phyloP scores from a whole-genome alignment of 257 asterid species.

The Verbascum thapsus region DNA sequence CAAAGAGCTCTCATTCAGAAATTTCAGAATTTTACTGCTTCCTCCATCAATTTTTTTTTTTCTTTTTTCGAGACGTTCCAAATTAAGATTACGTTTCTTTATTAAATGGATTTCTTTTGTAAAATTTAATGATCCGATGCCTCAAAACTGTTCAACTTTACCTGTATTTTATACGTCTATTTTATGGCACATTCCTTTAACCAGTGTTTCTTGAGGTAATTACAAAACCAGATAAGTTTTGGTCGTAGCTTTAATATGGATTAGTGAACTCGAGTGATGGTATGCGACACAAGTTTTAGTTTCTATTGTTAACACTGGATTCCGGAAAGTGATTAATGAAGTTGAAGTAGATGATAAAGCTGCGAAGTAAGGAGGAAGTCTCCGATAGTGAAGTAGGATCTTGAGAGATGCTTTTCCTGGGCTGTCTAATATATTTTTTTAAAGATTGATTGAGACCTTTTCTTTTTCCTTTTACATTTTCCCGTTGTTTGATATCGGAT shows the following conservation, averaged over 20 bases:
- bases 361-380: constrained; percentile 12
- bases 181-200: neutral
- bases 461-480: neutral
- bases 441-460: constrained; percentile 11
- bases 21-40: no score
- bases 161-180: neutral
- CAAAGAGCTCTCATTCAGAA: constrained; percentile 2
- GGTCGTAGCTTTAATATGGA: constrained; percentile 1
- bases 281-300: neutral
- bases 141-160: neutral
- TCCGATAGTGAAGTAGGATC: constrained; percentile 14
- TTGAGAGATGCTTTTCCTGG: neutral
- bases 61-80: neutral
- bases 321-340: constrained; percentile 7
- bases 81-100: neutral
- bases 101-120: no score
- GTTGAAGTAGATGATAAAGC: constrained; percentile 23
- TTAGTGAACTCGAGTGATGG: constrained; percentile 1
- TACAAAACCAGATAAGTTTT: no score
- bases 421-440: neutral
- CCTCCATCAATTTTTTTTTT: no score
- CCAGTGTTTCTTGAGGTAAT: no score
- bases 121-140: neutral
- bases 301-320: constrained; percentile 9
- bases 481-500: constrained; percentile 17